These are phyloP conservation scores for Melastoma candidum DNA, from an alignment of 441 rosid genomes.

Conservation along the genomic window DNA sequence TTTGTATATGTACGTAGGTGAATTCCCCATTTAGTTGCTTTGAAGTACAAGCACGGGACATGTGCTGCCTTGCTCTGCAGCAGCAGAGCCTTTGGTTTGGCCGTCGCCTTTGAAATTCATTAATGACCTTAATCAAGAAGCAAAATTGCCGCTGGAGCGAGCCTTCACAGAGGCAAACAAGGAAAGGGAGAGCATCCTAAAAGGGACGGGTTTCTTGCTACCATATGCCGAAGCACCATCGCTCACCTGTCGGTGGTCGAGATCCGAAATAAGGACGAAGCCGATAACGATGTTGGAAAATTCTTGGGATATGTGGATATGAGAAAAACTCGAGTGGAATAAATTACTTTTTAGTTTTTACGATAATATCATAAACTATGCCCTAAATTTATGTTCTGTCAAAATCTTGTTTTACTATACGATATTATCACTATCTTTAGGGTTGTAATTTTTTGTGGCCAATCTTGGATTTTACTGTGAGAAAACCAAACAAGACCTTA, in stretches of 20 bases:
- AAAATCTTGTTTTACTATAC: too few relatives aligned
- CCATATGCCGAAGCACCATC: constrained; percentile 86
- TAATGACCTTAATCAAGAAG: constrained; percentile 80
- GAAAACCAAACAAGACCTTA: too few relatives aligned
- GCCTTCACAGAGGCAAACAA: constrained; percentile 82
- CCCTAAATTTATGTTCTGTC: too few relatives aligned
- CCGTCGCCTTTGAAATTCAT: constrained; percentile 94
- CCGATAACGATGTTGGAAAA: constrained; percentile 25
- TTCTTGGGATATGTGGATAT: too few relatives aligned
- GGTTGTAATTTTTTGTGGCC: too few relatives aligned
- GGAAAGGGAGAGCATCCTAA: constrained; percentile 79
- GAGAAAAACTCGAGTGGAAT: too few relatives aligned
- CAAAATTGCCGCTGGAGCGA: constrained; percentile 60
- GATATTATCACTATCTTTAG: too few relatives aligned
- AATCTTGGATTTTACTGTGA: too few relatives aligned
- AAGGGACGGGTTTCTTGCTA: constrained; percentile 46
- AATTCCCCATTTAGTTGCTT: constrained; percentile 77
- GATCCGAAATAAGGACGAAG: constrained; percentile 32
- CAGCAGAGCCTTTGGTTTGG: constrained; percentile 97
- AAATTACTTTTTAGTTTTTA: too few relatives aligned
- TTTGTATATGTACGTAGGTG: constrained; percentile 37
- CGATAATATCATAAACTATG: too few relatives aligned
- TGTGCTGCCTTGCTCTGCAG: constrained; percentile 84
- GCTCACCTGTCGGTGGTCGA: constrained; percentile 52
- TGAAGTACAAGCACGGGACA: constrained; percentile 64